Base-by-base conservation (phyloP, 805 yeast genomes). In the Saturnispora sekii region DNA sequence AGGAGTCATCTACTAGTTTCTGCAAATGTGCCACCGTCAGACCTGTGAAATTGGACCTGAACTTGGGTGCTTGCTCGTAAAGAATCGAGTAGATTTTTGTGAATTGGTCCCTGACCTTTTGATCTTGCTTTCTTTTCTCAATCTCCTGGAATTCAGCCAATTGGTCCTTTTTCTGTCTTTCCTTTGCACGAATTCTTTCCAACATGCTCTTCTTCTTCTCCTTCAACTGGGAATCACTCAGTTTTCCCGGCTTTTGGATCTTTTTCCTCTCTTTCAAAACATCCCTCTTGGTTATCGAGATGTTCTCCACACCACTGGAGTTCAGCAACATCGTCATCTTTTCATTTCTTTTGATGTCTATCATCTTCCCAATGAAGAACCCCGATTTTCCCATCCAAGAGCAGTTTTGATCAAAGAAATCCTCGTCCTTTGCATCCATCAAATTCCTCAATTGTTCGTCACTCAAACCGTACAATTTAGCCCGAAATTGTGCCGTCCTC, bases 31-130 rank as follows among this genome's bases (percentile, higher is more conserved):
- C 12, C 11, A 43, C 10, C 3, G 41, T 18, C 3, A 43, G 11
- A 10, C 41, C 45, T 8, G 12, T 30, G 12, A 32, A 16, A 5
- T 16, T 4, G 9, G 14, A 6, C 7, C 11, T 11, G 15, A 35
- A 29, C 26, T 35, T 41, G 2, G 44, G 44, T 4, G 37, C 37
- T 18, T 43, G 45, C 15, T 43, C 45, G 33, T 43, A 43, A 1
- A 43, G 10, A 10, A 43, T 43, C 5, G 35, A 26, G 29, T 43
- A 43, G 3, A 37, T 17, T 16, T 17, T 36, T 21, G 36, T 26
- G 14, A 43, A 37, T 15, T 43, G 37, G 16, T 36, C 39, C 9
- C 5, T 17, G 6, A 31, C 11, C 8, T 15, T 36, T 16, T 43
- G 40, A 2, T 21, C 21, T 15, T 36, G 32, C 28, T 37, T 43